These are phyloP conservation scores for Saccharomycopsis sp. DNA, from an alignment of 805 yeast species.

Conservation along the genomic window DNA sequence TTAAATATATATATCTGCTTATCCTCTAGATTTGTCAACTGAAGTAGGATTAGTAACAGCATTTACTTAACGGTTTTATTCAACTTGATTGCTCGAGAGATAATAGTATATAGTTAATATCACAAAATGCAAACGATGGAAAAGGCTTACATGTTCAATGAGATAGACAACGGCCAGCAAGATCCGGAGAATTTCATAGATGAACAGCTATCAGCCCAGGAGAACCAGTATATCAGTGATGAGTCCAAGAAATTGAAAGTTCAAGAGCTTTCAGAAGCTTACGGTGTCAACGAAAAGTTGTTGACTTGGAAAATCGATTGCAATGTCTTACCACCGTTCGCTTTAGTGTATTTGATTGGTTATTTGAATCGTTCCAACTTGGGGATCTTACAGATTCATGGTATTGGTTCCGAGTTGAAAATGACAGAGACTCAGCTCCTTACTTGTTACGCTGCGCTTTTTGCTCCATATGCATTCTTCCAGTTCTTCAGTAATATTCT, in stretches of 20 bases:
- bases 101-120: too few relatives aligned
- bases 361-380: slow-evolving; percentile 79
- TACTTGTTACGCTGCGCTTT: slow-evolving; percentile 60
- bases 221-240: slow-evolving; percentile 13
- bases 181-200: not conserved
- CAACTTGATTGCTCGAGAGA: too few relatives aligned
- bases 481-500: slow-evolving; percentile 60
- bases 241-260: slow-evolving; percentile 11
- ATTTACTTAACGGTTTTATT: too few relatives aligned
- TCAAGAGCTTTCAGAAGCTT: slow-evolving; percentile 27
- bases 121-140: not conserved
- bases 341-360: slow-evolving; percentile 65
- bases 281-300: slow-evolving; percentile 44
- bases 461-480: slow-evolving; percentile 60
- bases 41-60: too few relatives aligned
- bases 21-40: too few relatives aligned
- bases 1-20: too few relatives aligned
- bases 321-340: slow-evolving; percentile 57
- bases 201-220: not conserved
- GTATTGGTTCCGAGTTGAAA: slow-evolving; percentile 48
- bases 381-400: slow-evolving; percentile 72
- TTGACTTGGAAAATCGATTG: slow-evolving; percentile 59
- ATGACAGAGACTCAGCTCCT: slow-evolving; percentile 54
- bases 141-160: not conserved
- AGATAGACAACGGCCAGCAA: not conserved